A percentile compares a stretch with the other conserved stretches of the same genome.
These are phyloP conservation scores for Xylaria sp. DNA, from an alignment of 2,329 filamentous ascomycete genomes.

Conservation along the genomic window DNA sequence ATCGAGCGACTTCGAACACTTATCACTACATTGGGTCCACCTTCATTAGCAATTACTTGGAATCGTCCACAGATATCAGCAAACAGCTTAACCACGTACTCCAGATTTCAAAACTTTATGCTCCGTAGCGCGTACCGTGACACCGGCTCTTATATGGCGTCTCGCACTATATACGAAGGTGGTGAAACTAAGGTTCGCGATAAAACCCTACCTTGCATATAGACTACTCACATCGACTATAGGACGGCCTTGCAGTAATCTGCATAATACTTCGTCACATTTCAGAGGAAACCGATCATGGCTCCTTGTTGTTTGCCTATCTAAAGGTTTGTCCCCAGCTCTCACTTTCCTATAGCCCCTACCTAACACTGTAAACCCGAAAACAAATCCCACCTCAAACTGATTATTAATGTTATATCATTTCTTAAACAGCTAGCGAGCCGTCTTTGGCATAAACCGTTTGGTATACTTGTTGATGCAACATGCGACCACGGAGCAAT, in stretches of 20 bases:
- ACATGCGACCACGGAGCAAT: constrained; percentile 76
- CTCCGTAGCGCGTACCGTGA: constrained; percentile 73
- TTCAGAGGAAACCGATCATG: constrained; percentile 71
- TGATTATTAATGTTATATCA: constrained; percentile 32
- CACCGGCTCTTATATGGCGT: constrained; percentile 71
- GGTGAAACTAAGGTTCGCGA: constrained; percentile 70
- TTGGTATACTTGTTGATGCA: constrained; percentile 74
- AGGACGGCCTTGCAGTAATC: constrained; percentile 75
- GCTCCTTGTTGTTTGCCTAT: constrained; percentile 74
- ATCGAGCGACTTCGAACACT: constrained; percentile 69
- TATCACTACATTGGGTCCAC: constrained; percentile 73
- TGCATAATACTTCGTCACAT: constrained; percentile 75
- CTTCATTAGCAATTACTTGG: constrained; percentile 75
- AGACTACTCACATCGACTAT: constrained; percentile 19
- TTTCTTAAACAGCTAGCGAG: constrained; percentile 66
- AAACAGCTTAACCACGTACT: constrained; percentile 72
- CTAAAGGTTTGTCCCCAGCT: constrained; percentile 63
- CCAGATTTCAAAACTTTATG: constrained; percentile 78
- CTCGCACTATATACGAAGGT: constrained; percentile 74
- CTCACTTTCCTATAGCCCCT: neutral
- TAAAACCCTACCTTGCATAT: neutral
- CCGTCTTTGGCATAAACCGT: constrained; percentile 74
- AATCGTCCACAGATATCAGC: constrained; percentile 72
- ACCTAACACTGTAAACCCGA: neutral
- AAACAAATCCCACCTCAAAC: neutral